Base-by-base conservation (phyloP, 208 protist species). In the Leishmania turanica region DNA sequence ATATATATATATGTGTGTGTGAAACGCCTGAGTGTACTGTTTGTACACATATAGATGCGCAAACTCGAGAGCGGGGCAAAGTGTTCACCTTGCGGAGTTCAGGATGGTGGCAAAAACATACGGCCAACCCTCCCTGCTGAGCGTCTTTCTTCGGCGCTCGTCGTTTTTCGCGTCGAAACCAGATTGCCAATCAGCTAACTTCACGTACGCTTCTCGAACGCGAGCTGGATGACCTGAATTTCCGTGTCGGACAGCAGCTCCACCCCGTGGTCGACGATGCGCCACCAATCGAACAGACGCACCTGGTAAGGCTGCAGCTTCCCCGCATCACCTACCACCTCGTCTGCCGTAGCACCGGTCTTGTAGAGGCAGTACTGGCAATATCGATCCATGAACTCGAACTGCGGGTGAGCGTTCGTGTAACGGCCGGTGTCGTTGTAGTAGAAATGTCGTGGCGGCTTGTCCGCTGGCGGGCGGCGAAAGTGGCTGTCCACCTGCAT, bases 331-430 rank as follows among this genome's bases (percentile, higher is more conserved):
- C 72, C 60, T 0, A 84, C 70, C 31, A 65, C 66, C 84, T 96
- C 91, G 31, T 95, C 93, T 71, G 82, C 66, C n/a, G 76, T 77
- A 2, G 80, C 75, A 4, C 93, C 93, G 2, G 90, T 92, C 85
- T 95, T 96, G 84, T 92, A 96, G 42, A 96, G 75, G 27, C 77
- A 87, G 84, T 96, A 96, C 89, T 96, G 91, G 71, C 93, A 96
- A 78, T 95, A 96, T 13, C 93, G 88, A 51, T 96, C 93, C 1
- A 95, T 54, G 27, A 96, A 96, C 84, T 96, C 93, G 53, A 89
- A 91, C 77, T 90, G 90, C 0, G 93, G 93, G 85, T 95, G 93
- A 6, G 83, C 82, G 3, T 62, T 81, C 54, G 84, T 84, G 84
- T 92, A 94, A 58, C 93, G 93, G 68, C 84, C 75, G 7, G 93